A percentile compares a stretch with the other conserved stretches of the same genome.
Evolutionary conservation across 768 basidiomycete species (phyloP).

Genomic region (Podaxis rugospora): DNA sequence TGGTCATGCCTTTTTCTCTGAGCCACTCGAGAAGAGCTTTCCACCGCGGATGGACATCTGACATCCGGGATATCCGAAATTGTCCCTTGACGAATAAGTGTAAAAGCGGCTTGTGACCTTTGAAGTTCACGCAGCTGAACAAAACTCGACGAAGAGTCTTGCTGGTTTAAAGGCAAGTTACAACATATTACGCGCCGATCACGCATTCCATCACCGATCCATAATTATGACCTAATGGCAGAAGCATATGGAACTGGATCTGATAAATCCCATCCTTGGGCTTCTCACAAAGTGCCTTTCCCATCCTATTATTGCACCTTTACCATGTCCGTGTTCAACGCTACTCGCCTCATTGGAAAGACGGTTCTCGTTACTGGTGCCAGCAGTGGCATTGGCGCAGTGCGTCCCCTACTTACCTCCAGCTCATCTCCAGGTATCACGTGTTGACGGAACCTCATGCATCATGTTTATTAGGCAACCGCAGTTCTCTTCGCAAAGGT

Average conservation of each 20-base stretch:
- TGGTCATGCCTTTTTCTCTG: conserved; percentile 40
- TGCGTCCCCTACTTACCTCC: conserved; percentile 30
- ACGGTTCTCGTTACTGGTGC: conserved; percentile 89
- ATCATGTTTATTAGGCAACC: conserved; percentile 51
- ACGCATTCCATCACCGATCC: conserved; percentile 15
- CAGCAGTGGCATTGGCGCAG: conserved; percentile 86
- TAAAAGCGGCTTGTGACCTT: not conserved
- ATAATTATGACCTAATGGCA: not conserved
- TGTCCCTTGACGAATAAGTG: not conserved
- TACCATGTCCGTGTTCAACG: conserved; percentile 76
- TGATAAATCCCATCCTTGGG: conserved; percentile 4
- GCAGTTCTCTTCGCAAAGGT: conserved; percentile 89
- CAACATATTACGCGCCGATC: conserved; percentile 18
- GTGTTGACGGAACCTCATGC: not conserved
- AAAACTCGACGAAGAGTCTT: not conserved
- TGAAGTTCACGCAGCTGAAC: not conserved
- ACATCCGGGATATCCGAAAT: conserved; percentile 1
- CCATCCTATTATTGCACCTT: not conserved
- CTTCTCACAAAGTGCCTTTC: not conserved
- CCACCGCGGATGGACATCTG: conserved; percentile 35
- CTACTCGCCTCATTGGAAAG: conserved; percentile 76
- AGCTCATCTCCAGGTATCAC: not conserved
- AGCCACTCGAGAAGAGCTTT: conserved; percentile 50
- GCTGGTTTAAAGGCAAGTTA: not conserved
- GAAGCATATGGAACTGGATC: not conserved